Evolutionary conservation across 202 grass and related monocot genomes (phyloP).

Genomic region (Hordeum pubiflorum): DNA sequence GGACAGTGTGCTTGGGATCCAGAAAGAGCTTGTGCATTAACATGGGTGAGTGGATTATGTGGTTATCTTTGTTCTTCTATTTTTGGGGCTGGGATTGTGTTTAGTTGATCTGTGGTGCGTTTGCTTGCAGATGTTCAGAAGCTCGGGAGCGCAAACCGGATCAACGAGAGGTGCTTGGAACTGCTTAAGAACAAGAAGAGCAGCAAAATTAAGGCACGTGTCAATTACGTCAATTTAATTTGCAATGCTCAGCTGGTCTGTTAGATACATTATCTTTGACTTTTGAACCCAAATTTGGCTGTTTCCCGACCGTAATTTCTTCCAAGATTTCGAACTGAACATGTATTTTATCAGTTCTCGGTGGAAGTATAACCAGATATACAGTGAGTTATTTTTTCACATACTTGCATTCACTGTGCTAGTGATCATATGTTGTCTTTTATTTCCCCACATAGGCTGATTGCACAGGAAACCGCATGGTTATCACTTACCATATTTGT

Average conservation of each 20-base stretch:
- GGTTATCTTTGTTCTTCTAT: not conserved
- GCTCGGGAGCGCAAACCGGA: constrained; percentile 53
- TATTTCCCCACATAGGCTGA: not conserved
- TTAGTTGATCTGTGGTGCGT: not conserved
- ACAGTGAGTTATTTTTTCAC: not conserved
- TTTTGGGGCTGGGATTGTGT: not conserved
- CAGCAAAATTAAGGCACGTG: constrained; percentile 56
- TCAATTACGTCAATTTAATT: not conserved
- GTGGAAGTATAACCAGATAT: not conserved
- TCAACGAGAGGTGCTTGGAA: constrained; percentile 83
- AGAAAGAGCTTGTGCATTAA: constrained; percentile 89
- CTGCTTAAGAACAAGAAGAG: constrained; percentile 76
- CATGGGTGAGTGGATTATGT: constrained; percentile 38
- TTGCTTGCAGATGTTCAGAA: constrained; percentile 70
- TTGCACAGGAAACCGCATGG: not conserved
- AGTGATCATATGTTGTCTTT: not conserved
- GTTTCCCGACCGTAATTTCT: not conserved
- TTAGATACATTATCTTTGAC: not conserved
- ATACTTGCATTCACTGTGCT: not conserved
- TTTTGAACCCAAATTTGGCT: not conserved
- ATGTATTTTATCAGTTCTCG: not conserved
- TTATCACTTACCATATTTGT: not conserved
- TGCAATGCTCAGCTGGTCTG: not conserved
- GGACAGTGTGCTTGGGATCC: constrained; percentile 66
- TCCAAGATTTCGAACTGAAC: not conserved